A percentile compares a stretch with the other conserved stretches of the same genome.
These are phyloP conservation scores for Xanthoceras sorbifolium DNA, from an alignment of 345 rosid genomes.

Conservation along the genomic window DNA sequence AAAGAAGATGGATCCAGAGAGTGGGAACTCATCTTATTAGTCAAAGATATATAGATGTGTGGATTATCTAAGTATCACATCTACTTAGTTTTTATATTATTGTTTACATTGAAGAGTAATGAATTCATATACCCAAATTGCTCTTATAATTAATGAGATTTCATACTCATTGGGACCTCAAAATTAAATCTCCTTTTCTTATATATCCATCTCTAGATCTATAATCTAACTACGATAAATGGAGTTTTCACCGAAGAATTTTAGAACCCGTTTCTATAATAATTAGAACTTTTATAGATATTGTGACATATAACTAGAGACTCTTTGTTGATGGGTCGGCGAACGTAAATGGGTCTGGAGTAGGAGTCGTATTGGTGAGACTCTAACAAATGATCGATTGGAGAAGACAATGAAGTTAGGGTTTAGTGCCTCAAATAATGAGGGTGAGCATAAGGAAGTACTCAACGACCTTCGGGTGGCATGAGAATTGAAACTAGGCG, in stretches of 20 bases:
- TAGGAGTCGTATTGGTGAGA: no score
- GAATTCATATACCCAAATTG: conserved; percentile 12
- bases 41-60: background rate
- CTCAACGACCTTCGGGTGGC: no score
- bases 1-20: no score
- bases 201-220: background rate
- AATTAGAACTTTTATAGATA: background rate
- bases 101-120: background rate
- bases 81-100: background rate
- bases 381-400: no score
- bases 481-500: no score
- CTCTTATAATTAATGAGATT: conserved; percentile 6
- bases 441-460: no score
- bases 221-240: background rate
- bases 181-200: background rate
- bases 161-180: conserved; percentile 15
- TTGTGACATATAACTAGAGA: no score
- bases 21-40: no score
- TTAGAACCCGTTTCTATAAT: background rate
- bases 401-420: no score
- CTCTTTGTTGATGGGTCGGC: no score
- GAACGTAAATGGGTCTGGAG: no score
- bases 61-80: background rate
- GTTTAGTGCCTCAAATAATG: no score
- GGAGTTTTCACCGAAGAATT: background rate